Base-by-base conservation (phyloP, 257 asterid species). In the Solanum verrucosum region DNA sequence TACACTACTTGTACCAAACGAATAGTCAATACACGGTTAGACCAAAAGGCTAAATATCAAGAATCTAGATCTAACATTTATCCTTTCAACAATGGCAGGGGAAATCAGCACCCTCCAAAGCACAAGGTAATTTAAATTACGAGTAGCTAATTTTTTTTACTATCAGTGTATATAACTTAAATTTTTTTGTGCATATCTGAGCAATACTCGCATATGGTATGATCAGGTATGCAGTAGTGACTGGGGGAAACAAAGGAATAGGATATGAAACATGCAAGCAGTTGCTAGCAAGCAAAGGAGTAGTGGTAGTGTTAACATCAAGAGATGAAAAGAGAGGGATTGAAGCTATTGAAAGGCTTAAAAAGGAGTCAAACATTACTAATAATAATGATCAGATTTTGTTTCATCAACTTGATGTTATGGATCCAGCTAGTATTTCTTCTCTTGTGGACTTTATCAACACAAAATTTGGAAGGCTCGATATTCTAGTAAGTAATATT, bases 261-360 rank as follows among this genome's bases (percentile, higher is more conserved):
- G 96, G 95, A 67, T 89, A 89, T 7, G 96, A 92, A 88, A 90
- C 93, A 81, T 93, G 96, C 87, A 88, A 83, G 84, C 94, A 93
- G 77, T 79, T 5, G 96, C 95, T 93, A 82, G 93, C 93, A 2
- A 90, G 90, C 8, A 87, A 90, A 56, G 96, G 95, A 7, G 63
- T 93, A 38, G 88, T 89, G 14, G 96, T 93, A 70, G 91, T 92
- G 31, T 25, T 92, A 85, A 93, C 95, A 11, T 89, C 96, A 7
- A 92, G 96, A 84, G 91, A 90, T 65, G 93, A 91, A 65, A 73
- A 85, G 70, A 90, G 92, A 83, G 96, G 96, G 1, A 35, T 90
- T 52, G 89, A 91, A 88, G 95, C 96, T 86, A 87, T 92, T 16
- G 90, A 92, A 9, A 91, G 90, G 7, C 92, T 92, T 40, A 88